Evolutionary conservation across 2,329 filamentous ascomycete genomes (phyloP).

Genomic region (Xylaria digitata): DNA sequence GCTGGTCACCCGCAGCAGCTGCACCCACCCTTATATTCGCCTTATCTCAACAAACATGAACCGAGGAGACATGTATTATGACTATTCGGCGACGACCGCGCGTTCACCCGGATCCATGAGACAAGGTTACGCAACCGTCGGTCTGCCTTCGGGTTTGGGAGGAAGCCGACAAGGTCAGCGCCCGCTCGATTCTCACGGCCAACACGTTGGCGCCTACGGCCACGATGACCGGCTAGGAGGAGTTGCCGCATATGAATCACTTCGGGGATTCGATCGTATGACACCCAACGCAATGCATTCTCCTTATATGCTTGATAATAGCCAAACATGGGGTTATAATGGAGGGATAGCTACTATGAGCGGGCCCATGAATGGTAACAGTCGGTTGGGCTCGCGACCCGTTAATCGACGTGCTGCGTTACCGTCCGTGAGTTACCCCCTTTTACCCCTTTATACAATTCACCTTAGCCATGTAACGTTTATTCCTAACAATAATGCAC

Average conservation of each 20-base stretch:
- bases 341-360: slow-evolving; percentile 72
- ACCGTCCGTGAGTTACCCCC: slow-evolving; percentile 72
- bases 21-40: slow-evolving; percentile 41
- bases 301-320: slow-evolving; percentile 71
- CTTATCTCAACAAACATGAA: slow-evolving; percentile 55
- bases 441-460: slow-evolving; percentile 32
- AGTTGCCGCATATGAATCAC: slow-evolving; percentile 69
- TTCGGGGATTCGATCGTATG: slow-evolving; percentile 54
- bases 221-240: slow-evolving; percentile 70
- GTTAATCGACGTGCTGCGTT: slow-evolving; percentile 70
- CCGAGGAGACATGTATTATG: slow-evolving; percentile 77
- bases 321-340: slow-evolving; percentile 82
- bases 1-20: slow-evolving; percentile 49
- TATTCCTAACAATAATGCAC: slow-evolving; percentile 19
- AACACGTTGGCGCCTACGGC: slow-evolving; percentile 73
- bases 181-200: slow-evolving; percentile 79
- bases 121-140: slow-evolving; percentile 69
- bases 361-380: slow-evolving; percentile 73
- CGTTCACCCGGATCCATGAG: slow-evolving; percentile 79
- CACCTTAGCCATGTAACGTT: slow-evolving; percentile 21
- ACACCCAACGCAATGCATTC: slow-evolving; percentile 53
- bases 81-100: slow-evolving; percentile 69
- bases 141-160: slow-evolving; percentile 61
- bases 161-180: slow-evolving; percentile 77
- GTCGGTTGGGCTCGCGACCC: slow-evolving; percentile 62